A percentile compares a stretch with the other conserved stretches of the same genome.
These are phyloP conservation scores for Botryobasidium botryosum DNA, from an alignment of 768 basidiomycete species.

Conservation along the genomic window DNA sequence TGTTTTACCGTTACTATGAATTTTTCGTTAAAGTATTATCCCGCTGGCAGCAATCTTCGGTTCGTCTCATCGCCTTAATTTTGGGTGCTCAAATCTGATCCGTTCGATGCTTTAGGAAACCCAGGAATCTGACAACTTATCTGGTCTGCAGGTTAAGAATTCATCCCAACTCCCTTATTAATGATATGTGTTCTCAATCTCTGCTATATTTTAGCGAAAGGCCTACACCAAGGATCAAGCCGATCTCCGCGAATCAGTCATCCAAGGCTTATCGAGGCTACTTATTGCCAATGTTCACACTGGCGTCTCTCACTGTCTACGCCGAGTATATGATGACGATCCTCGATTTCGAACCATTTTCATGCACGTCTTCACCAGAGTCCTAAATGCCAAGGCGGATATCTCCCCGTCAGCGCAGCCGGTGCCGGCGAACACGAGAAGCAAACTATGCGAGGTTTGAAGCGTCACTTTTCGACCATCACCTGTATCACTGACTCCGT, in stretches of 20 bases:
- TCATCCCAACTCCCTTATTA: background rate
- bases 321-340: slow-evolving; percentile 60
- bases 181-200: background rate
- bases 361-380: slow-evolving; percentile 66
- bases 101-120: background rate
- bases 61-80: background rate
- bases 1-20: slow-evolving; percentile 64
- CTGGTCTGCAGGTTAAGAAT: background rate
- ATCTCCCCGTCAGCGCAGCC: slow-evolving; percentile 47
- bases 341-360: slow-evolving; percentile 58
- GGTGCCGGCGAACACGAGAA: slow-evolving; percentile 25
- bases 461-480: no score
- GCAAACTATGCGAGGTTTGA: slow-evolving; percentile 44
- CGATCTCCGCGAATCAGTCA: slow-evolving; percentile 53
- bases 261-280: slow-evolving; percentile 64
- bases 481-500: background rate
- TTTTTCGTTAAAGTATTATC: slow-evolving; percentile 47
- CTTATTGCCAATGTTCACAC: slow-evolving; percentile 73
- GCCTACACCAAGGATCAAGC: slow-evolving; percentile 13
- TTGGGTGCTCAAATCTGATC: no score
- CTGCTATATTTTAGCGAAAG: no score
- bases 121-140: background rate
- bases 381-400: slow-evolving; percentile 64
- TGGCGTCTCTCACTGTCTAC: slow-evolving; percentile 76
- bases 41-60: slow-evolving; percentile 4